phyloP scores from a whole-genome alignment of 1,284 basidiomycete species.

The Microbotryomycetes sp. region DNA sequence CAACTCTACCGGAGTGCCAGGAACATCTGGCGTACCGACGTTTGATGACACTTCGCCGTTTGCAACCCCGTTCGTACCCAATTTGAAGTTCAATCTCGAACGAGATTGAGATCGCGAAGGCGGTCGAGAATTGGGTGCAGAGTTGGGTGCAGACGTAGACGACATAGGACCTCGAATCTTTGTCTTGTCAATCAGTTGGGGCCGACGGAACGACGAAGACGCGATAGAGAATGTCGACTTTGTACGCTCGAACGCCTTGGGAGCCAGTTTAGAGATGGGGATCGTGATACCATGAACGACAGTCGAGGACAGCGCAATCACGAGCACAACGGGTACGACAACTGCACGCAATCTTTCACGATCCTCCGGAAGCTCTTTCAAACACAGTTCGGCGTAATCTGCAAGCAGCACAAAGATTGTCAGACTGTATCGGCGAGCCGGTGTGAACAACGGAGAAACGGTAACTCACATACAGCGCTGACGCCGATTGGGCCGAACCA shows the following conservation, averaged over 20 bases:
- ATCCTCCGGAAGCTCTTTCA: slow-evolving; percentile 45
- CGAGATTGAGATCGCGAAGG: neutral
- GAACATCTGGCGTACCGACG: too few species aligned
- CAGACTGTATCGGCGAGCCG: slow-evolving; percentile 10
- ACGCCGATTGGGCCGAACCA: slow-evolving; percentile 45
- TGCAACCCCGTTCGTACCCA: too few species aligned
- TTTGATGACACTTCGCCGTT: too few species aligned
- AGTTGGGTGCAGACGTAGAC: neutral
- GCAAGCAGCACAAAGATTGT: slow-evolving; percentile 43
- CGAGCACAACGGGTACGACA: slow-evolving; percentile 48
- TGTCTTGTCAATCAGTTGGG: neutral
- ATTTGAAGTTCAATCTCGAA: neutral
- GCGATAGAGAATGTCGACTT: neutral
- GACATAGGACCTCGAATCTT: neutral
- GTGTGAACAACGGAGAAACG: neutral
- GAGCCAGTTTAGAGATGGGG: slow-evolving; percentile 21
- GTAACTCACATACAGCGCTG: slow-evolving; percentile 27
- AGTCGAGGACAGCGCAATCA: slow-evolving; percentile 48
- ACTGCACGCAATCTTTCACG: slow-evolving; percentile 41
- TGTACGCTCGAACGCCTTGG: neutral
- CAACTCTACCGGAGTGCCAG: neutral
- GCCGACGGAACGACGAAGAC: neutral
- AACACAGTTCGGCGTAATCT: slow-evolving; percentile 47
- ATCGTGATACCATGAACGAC: slow-evolving; percentile 43
- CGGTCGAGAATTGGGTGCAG: neutral